Percentiles rank a stretch among this genome's conserved stretches.
Conservation (phyloP, 2,329 filamentous ascomycete species). For the Aspergillus fijiensis region DNA sequence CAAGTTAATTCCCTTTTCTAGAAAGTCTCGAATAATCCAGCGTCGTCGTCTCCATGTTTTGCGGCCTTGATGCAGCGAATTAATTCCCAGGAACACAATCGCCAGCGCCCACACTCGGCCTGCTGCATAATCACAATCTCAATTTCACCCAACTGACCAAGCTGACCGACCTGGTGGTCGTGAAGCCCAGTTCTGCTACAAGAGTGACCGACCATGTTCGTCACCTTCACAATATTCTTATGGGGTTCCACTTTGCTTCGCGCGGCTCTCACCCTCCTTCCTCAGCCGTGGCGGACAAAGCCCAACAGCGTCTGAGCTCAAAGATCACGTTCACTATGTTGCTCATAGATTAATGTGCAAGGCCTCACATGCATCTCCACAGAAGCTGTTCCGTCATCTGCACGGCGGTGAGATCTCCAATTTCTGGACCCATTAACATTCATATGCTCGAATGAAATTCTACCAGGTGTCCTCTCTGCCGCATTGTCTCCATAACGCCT, state of each 20-base stretch:
- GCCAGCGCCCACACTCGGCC: constrained; percentile 1
- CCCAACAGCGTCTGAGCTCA: background rate
- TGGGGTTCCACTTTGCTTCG: background rate
- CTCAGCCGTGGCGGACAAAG: background rate
- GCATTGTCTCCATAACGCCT: constrained; percentile 12
- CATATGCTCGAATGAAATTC: constrained; percentile 13
- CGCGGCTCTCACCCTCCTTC: constrained; percentile 4
- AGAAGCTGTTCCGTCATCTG: background rate
- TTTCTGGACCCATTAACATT: constrained; percentile 6
- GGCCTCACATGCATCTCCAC: background rate
- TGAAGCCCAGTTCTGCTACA: background rate
- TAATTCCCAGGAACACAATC: background rate
- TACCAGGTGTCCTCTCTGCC: constrained; percentile 16
- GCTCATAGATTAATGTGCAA: background rate
- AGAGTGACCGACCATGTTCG: background rate
- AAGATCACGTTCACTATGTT: background rate
- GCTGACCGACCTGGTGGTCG: background rate
- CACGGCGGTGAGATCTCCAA: constrained; percentile 2
- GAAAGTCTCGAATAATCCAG: background rate
- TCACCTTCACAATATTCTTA: background rate
- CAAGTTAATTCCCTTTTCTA: background rate
- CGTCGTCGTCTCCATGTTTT: background rate
- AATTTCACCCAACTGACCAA: background rate
- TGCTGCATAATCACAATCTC: constrained; percentile 8
- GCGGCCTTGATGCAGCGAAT: background rate